These are phyloP conservation scores for Vitis hybrid DNA, from an alignment of 177 flowering plant species.

Conservation along the genomic window DNA sequence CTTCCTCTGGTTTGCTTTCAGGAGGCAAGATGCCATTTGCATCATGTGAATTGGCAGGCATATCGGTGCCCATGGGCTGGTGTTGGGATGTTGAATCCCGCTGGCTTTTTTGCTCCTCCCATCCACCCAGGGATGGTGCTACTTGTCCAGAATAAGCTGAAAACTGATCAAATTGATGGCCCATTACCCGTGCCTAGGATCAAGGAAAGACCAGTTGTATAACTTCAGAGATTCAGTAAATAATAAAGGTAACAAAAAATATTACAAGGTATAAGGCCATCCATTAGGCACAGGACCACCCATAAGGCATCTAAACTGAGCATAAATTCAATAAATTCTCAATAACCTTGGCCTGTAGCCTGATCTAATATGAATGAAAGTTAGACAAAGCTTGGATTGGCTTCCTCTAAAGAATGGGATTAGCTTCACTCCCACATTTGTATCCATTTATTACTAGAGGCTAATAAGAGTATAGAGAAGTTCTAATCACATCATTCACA, in stretches of 20 bases:
- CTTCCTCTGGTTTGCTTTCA: conserved; percentile 16
- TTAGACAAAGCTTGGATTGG: no score
- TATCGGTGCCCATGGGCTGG: conserved; percentile 17
- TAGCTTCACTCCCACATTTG: no score
- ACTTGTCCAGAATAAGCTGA: conserved; percentile 26
- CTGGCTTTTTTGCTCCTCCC: conserved; percentile 19
- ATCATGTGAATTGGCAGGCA: conserved; percentile 14
- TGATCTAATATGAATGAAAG: no score
- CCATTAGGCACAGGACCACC: no score
- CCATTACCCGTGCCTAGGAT: conserved; percentile 38
- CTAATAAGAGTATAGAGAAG: no score
- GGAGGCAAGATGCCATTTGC: conserved; percentile 11
- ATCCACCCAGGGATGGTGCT: conserved; percentile 12
- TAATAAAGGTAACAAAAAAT: background rate
- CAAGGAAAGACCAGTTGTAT: background rate
- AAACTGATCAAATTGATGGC: conserved; percentile 24
- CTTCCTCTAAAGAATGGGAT: no score
- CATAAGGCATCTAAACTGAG: background rate
- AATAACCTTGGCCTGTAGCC: no score
- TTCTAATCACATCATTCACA: no score
- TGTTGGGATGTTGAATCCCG: conserved; percentile 7
- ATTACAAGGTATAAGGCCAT: background rate
- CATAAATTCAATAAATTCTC: background rate
- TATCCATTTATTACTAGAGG: no score
- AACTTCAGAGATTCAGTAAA: background rate